These are phyloP conservation scores for Niveomyces coronatus DNA, from an alignment of 2,329 filamentous ascomycete species.

Conservation along the genomic window DNA sequence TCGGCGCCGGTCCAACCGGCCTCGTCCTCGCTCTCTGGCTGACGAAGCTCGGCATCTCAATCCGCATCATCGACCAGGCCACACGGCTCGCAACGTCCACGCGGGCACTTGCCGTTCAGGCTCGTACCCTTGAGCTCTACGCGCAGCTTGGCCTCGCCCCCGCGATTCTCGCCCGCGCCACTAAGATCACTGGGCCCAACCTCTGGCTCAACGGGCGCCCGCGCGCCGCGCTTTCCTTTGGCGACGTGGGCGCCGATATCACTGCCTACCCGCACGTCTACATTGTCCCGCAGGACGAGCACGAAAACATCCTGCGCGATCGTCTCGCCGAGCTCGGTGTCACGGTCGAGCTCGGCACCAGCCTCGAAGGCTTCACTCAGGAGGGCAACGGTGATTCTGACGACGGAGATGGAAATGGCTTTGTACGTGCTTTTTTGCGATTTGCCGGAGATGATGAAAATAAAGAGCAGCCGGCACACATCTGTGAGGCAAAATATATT, in stretches of 20 bases:
- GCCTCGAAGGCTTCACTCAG: conserved; percentile 2
- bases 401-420: not conserved
- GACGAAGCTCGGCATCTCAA: conserved; percentile 3
- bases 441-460: no score
- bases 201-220: conserved; percentile 5
- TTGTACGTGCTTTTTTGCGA: not conserved
- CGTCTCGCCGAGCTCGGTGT: not conserved
- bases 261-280: conserved; percentile 1
- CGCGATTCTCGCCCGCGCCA: not conserved
- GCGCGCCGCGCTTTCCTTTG: not conserved
- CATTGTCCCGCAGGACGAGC: conserved; percentile 5
- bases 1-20: conserved; percentile 9
- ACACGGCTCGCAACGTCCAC: conserved; percentile 1
- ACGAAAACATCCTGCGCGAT: conserved; percentile 1
- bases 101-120: conserved; percentile 6
- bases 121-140: conserved; percentile 7
- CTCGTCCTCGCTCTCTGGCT: conserved; percentile 9
- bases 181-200: conserved; percentile 2
- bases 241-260: not conserved
- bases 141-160: conserved; percentile 4
- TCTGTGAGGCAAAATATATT: not conserved
- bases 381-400: no score
- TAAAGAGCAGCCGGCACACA: not conserved
- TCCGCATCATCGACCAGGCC: conserved; percentile 9
- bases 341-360: not conserved